Conservation (phyloP, 2,329 filamentous ascomycete genomes). For the Ampelomyces quisqualis region DNA sequence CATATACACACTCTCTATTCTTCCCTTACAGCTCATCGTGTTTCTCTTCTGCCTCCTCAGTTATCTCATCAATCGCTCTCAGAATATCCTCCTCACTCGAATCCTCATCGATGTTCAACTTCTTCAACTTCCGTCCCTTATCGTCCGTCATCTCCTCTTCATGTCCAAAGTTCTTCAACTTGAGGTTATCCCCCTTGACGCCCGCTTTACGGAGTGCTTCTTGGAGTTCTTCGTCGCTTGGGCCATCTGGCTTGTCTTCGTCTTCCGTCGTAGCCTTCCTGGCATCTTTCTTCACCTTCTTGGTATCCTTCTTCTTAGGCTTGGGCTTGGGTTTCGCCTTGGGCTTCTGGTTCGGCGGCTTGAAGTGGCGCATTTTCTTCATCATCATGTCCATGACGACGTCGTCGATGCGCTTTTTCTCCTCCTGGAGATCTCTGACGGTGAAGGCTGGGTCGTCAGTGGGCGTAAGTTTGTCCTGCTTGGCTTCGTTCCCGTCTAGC, state of each 20-base stretch:
- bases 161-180: slow-evolving; percentile 20
- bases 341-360: slow-evolving; percentile 43
- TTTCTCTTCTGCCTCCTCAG: slow-evolving; percentile 16
- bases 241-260: slow-evolving; percentile 31
- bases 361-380: slow-evolving; percentile 52
- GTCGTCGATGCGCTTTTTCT: slow-evolving; percentile 70
- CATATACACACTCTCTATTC: not conserved
- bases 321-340: slow-evolving; percentile 43
- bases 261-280: slow-evolving; percentile 19
- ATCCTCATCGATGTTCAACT: slow-evolving; percentile 25
- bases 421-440: slow-evolving; percentile 64
- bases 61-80: slow-evolving; percentile 50
- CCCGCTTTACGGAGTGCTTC: slow-evolving; percentile 38
- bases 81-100: slow-evolving; percentile 49
- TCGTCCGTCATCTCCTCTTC: slow-evolving; percentile 24
- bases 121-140: slow-evolving; percentile 24
- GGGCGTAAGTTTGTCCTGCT: slow-evolving; percentile 54
- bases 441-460: slow-evolving; percentile 74
- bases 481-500: slow-evolving; percentile 67
- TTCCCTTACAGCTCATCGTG: slow-evolving; percentile 23
- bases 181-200: slow-evolving; percentile 29
- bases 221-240: slow-evolving; percentile 33
- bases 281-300: slow-evolving; percentile 33
- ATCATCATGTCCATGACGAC: slow-evolving; percentile 68
- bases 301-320: slow-evolving; percentile 23